Conservation (phyloP, 371 early-diverging fungal species). For the Rhizopus arrhizus region DNA sequence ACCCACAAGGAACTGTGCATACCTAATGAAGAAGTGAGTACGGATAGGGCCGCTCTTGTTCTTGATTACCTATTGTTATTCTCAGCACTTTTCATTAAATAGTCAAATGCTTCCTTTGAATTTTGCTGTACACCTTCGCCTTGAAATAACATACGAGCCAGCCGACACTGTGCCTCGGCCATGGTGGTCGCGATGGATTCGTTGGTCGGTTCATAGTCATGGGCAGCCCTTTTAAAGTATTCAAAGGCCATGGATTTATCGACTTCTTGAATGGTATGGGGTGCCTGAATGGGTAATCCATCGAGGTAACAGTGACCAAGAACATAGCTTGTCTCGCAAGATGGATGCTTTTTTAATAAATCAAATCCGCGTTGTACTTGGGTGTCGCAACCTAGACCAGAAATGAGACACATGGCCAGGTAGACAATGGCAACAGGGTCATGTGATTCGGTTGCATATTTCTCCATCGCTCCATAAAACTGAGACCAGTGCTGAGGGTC, state of each 20-base stretch:
- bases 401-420: constrained; percentile 23
- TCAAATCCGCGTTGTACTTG: constrained; percentile 22
- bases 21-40: constrained; percentile 25
- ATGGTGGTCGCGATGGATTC: constrained; percentile 15
- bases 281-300: constrained; percentile 4
- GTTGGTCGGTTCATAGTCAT: constrained; percentile 14
- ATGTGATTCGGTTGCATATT: constrained; percentile 5
- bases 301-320: constrained; percentile 29
- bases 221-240: constrained; percentile 18
- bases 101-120: constrained; percentile 32
- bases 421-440: constrained; percentile 20
- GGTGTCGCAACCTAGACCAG: constrained; percentile 17
- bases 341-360: constrained; percentile 18
- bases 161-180: constrained; percentile 38
- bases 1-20: constrained; percentile 51
- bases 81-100: constrained; percentile 40
- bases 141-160: constrained; percentile 46
- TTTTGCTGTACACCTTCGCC: constrained; percentile 45
- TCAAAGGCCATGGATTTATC: constrained; percentile 23
- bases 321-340: constrained; percentile 29
- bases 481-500: constrained; percentile 25
- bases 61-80: constrained; percentile 43
- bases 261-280: constrained; percentile 3
- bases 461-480: constrained; percentile 21
- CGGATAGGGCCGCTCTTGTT: not conserved